Evolutionary conservation across 1,284 basidiomycete genomes (phyloP).

Genomic region (Trametes sp.): DNA sequence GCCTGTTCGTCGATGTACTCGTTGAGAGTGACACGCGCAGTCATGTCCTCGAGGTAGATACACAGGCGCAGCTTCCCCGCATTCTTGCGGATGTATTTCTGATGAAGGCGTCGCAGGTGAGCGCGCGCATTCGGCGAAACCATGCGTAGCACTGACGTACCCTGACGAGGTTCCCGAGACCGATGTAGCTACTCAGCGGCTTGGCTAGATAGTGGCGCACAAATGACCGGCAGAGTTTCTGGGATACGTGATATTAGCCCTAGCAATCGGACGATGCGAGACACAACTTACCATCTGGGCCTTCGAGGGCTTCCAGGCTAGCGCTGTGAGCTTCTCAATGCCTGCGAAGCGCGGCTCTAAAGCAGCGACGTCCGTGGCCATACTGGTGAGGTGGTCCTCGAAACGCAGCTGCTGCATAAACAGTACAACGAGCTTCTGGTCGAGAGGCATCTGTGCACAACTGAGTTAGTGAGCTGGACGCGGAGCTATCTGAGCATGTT

Average conservation of each 20-base stretch:
- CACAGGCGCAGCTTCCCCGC: not conserved
- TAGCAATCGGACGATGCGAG: no score
- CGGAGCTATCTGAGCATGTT: not conserved
- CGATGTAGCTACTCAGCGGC: not conserved
- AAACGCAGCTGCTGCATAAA: not conserved
- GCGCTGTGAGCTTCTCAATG: not conserved
- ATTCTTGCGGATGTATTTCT: not conserved
- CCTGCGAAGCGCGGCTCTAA: not conserved
- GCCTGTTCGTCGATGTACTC: not conserved
- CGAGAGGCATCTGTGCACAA: not conserved
- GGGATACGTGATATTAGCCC: no score
- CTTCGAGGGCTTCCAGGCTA: not conserved
- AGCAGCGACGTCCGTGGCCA: not conserved
- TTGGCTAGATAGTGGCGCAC: not conserved
- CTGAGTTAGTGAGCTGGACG: not conserved
- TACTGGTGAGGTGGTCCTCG: not conserved
- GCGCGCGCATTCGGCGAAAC: not conserved
- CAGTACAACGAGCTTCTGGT: not conserved
- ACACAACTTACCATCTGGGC: not conserved
- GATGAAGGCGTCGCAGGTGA: not conserved
- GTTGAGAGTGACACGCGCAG: not conserved
- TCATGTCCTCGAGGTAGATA: conserved; percentile 1
- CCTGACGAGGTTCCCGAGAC: not conserved
- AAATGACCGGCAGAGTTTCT: not conserved
- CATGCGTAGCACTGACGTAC: not conserved